A percentile compares a stretch with the other conserved stretches of the same genome.
phyloP scores from a whole-genome alignment of 2,329 filamentous ascomycete species.

The Pseudogymnoascus sp. region DNA sequence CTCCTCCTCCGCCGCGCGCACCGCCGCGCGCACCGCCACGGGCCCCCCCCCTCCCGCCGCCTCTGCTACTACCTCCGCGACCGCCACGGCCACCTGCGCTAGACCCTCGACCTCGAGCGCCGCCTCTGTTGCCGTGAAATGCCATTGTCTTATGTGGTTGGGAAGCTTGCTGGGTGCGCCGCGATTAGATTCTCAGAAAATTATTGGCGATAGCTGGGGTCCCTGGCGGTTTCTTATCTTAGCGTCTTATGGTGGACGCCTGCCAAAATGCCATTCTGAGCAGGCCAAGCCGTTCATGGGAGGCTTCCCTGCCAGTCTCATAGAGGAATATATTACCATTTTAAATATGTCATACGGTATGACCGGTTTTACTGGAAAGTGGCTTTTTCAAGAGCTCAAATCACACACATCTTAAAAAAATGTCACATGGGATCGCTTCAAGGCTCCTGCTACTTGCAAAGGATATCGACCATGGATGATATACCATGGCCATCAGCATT shows the following conservation, averaged over 20 bases:
- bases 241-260: background rate
- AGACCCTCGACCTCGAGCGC: conserved; percentile 15
- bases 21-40: conserved; percentile 29
- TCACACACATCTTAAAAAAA: background rate
- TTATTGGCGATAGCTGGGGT: conserved; percentile 8
- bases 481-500: background rate
- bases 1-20: conserved; percentile 27
- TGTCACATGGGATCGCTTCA: background rate
- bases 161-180: conserved; percentile 2
- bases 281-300: background rate
- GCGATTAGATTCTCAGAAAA: conserved; percentile 9
- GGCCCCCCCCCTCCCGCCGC: conserved; percentile 15
- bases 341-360: background rate
- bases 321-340: background rate
- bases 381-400: background rate
- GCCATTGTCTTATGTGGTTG: conserved; percentile 9
- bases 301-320: background rate
- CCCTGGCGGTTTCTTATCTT: conserved; percentile 2
- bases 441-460: background rate
- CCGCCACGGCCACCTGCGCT: conserved; percentile 20
- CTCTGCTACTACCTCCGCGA: conserved; percentile 20
- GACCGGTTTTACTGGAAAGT: background rate
- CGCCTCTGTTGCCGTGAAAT: conserved; percentile 21
- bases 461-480: background rate
- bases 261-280: background rate